Evolutionary conservation across 441 rosid species (phyloP), one percentile per base, ranked within the genome.

Genomic region (Pelargonium fulgidum): DNA sequence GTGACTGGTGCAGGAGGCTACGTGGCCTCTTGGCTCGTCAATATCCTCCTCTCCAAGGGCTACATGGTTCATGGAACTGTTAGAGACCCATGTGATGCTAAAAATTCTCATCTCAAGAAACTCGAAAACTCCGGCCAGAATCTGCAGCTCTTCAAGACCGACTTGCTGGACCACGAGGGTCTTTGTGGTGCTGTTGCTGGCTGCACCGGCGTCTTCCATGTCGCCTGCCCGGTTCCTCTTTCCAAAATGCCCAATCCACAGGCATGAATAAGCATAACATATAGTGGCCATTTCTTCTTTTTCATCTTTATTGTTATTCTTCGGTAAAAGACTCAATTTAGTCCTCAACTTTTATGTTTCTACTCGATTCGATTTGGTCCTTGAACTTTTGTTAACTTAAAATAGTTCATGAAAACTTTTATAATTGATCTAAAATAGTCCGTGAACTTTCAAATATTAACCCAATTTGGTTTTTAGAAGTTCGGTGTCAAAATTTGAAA

Each of bases 161-260:
- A 81, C 71, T 72, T 82, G 72, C 70, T 76, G 66, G 79, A 81
- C 71, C 52, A 48, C 11, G 84, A 81, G 14, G 71, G 78, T 50
- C 80, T 81, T 71, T 74, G 72, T 76, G 72, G 74, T 22, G 84
- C 89, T n/a, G 72, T 82, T 11, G 39, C 73, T 19, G 84, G 83
- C 50, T 85, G 86, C 63, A 48, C 41, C 61, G 86, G 87, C 0
- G 83, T 83, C 67, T 79, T 85, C 74, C 86, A 82, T 72, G 72
- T 82, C 4, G 87, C 86, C 65, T 52, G 72, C 69, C 86, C 75
- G 9, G 76, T 82, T 22, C 81, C 84, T 24, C 26, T 36, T 14
- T 72, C 63, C 42, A 71, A 59, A 2, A 75, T 74, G 47, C 58
- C 75, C 52, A 59, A 80, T 72, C 80, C 81, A 4, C 75, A 82